A percentile compares a stretch with the other conserved stretches of the same genome.
phyloP scores from a whole-genome alignment of 2,329 filamentous ascomycete genomes.

The Apiospora phragmitis region DNA sequence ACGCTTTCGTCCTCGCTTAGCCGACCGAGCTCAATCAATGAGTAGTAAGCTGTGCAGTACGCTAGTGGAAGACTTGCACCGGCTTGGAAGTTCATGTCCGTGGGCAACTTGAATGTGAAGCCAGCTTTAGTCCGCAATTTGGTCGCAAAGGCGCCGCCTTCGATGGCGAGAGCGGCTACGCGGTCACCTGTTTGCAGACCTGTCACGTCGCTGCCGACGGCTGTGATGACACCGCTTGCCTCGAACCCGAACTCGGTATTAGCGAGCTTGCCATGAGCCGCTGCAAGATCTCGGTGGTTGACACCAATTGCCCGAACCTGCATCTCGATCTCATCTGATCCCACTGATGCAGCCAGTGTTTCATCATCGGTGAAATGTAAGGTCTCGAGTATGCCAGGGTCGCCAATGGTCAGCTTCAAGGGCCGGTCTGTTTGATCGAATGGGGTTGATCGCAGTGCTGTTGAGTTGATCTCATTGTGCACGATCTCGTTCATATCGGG shows the following conservation, averaged over 20 bases:
- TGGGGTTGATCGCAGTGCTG: conserved; percentile 21
- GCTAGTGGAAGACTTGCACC: conserved; percentile 13
- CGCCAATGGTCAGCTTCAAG: conserved; percentile 17
- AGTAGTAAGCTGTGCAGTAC: conserved; percentile 15
- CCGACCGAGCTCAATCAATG: conserved; percentile 11
- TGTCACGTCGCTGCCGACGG: background rate
- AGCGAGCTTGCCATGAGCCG: conserved; percentile 13
- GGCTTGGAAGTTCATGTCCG: conserved; percentile 23
- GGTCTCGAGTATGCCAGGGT: conserved; percentile 15
- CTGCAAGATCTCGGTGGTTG: conserved; percentile 31
- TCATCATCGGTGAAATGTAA: conserved; percentile 24
- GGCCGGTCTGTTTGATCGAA: conserved; percentile 18
- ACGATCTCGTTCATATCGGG: conserved; percentile 24
- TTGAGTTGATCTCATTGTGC: conserved; percentile 20
- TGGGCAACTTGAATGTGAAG: conserved; percentile 30
- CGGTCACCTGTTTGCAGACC: conserved; percentile 28
- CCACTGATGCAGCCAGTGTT: conserved; percentile 21
- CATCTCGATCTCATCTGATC: conserved; percentile 35
- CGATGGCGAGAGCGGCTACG: conserved; percentile 33
- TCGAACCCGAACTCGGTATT: background rate
- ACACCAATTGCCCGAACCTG: conserved; percentile 28
- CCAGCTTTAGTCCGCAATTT: conserved; percentile 25
- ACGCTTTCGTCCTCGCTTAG: conserved; percentile 10
- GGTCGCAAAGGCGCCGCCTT: conserved; percentile 31
- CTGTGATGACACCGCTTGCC: conserved; percentile 1